Evolutionary conservation across 805 yeast genomes (phyloP).

Genomic region (Maudiozyma pseudohumilis): DNA sequence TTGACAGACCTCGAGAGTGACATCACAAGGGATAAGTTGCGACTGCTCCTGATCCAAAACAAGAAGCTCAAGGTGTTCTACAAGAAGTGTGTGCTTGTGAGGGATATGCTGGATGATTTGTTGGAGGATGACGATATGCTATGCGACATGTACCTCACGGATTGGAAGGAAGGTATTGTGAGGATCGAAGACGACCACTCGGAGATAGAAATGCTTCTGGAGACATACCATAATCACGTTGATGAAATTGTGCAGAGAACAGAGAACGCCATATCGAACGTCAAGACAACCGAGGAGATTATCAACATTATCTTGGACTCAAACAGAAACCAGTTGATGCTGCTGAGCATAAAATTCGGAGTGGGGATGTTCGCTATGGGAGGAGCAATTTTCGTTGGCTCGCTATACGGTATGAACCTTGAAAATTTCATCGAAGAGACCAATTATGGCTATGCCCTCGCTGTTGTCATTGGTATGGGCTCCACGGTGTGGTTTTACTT

Average conservation of each 20-base stretch:
- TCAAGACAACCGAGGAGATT: slow-evolving; percentile 88
- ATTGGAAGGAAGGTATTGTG: slow-evolving; percentile 36
- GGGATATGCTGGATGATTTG: slow-evolving; percentile 78
- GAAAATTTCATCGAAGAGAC: slow-evolving; percentile 85
- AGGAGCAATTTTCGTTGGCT: slow-evolving; percentile 68
- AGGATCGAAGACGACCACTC: slow-evolving; percentile 57
- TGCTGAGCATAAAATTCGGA: slow-evolving; percentile 73
- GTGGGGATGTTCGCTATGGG: slow-evolving; percentile 78
- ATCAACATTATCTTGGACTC: slow-evolving; percentile 88
- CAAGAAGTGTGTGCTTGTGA: slow-evolving; percentile 70
- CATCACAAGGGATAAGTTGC: slow-evolving; percentile 67
- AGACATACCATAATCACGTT: slow-evolving; percentile 79
- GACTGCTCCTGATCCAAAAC: slow-evolving; percentile 72
- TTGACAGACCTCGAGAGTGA: slow-evolving; percentile 70
- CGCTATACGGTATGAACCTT: slow-evolving; percentile 92
- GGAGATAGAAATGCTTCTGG: slow-evolving; percentile 83
- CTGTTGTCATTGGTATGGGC: slow-evolving; percentile 33
- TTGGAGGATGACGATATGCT: slow-evolving; percentile 82
- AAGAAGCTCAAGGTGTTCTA: slow-evolving; percentile 76
- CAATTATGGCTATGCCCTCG: slow-evolving; percentile 53
- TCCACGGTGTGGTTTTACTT: slow-evolving; percentile 40
- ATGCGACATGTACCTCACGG: slow-evolving; percentile 71
- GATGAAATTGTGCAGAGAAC: slow-evolving; percentile 92
- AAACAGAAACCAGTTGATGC: slow-evolving; percentile 86
- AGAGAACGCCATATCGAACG: slow-evolving; percentile 68